A percentile compares a stretch with the other conserved stretches of the same genome.
Evolutionary conservation across 208 protist species (phyloP).

Genomic region (Wallacemonas sp.): DNA sequence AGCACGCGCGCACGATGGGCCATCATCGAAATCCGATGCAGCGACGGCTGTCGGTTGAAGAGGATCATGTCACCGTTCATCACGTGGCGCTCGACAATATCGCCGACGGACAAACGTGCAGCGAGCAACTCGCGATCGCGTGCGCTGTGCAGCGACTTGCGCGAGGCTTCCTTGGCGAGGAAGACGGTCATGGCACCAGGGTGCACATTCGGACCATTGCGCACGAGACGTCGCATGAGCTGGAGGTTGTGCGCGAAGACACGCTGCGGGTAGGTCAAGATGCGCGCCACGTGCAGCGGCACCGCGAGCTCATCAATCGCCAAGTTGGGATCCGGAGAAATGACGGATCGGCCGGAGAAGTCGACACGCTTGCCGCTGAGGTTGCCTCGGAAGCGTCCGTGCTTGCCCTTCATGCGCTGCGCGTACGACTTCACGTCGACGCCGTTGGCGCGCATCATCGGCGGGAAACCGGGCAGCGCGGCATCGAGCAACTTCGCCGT

Average conservation of each 20-base stretch:
- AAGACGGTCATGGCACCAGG: constrained; percentile 97
- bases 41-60: constrained; percentile 99
- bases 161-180: constrained; percentile 71
- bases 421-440: constrained; percentile 88
- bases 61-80: constrained; percentile 98
- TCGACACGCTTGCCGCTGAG: constrained; percentile 99
- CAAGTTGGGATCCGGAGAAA: constrained; percentile 99
- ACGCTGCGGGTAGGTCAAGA: constrained; percentile 98
- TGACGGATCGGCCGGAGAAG: constrained; percentile 99
- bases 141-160: constrained; percentile 74
- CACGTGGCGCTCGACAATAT: constrained; percentile 99
- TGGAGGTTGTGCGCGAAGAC: constrained; percentile 96
- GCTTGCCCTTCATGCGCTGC: constrained; percentile 99
- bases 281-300: constrained; percentile 95
- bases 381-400: constrained; percentile 99
- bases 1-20: constrained; percentile 95
- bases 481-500: constrained; percentile 88
- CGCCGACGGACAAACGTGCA: constrained; percentile 91
- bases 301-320: constrained; percentile 97
- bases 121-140: constrained; percentile 78
- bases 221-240: constrained; percentile 89
- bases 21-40: constrained; percentile 99
- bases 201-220: constrained; percentile 96
- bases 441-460: constrained; percentile 24
- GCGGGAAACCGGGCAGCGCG: constrained; percentile 79